Evolutionary conservation across 805 yeast species (phyloP).

Genomic region (Yamadazyma endophytica): DNA sequence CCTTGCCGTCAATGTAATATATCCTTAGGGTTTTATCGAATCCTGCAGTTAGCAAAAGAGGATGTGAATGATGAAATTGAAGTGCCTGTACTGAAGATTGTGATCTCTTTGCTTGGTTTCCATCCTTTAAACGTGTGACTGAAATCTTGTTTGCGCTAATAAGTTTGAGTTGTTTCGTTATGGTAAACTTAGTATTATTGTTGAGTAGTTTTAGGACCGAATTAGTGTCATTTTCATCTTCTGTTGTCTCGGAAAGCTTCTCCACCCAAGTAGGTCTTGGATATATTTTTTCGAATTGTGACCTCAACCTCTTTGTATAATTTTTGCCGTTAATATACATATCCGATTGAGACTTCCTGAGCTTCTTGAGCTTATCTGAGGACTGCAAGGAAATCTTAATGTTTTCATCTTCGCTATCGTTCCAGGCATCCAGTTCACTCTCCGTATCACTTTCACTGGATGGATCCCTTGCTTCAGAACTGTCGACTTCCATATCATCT

Average conservation of each 20-base stretch:
- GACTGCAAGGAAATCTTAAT: conserved; percentile 55
- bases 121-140: conserved; percentile 82
- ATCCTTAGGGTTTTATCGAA: conserved; percentile 84
- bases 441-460: conserved; percentile 26
- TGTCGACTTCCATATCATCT: conserved; percentile 21
- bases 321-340: conserved; percentile 51
- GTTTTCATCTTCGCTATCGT: conserved; percentile 86
- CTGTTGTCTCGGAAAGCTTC: conserved; percentile 32
- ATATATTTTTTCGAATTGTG: conserved; percentile 69
- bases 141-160: conserved; percentile 70
- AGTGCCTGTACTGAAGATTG: conserved; percentile 81
- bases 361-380: conserved; percentile 62
- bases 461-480: conserved; percentile 15
- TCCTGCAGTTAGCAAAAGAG: conserved; percentile 86
- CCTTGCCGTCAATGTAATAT: conserved; percentile 86
- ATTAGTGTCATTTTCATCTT: conserved; percentile 20
- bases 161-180: conserved; percentile 46
- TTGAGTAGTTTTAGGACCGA: conserved; percentile 30
- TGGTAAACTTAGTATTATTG: conserved; percentile 33
- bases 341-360: conserved; percentile 60
- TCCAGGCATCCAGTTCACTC: conserved; percentile 53
- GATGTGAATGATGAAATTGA: conserved; percentile 80
- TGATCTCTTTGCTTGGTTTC: conserved; percentile 65
- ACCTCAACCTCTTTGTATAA: conserved; percentile 60
- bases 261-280: conserved; percentile 84